Evolutionary conservation across 345 rosid species (phyloP).

Genomic region (Schrenkiella parvula): DNA sequence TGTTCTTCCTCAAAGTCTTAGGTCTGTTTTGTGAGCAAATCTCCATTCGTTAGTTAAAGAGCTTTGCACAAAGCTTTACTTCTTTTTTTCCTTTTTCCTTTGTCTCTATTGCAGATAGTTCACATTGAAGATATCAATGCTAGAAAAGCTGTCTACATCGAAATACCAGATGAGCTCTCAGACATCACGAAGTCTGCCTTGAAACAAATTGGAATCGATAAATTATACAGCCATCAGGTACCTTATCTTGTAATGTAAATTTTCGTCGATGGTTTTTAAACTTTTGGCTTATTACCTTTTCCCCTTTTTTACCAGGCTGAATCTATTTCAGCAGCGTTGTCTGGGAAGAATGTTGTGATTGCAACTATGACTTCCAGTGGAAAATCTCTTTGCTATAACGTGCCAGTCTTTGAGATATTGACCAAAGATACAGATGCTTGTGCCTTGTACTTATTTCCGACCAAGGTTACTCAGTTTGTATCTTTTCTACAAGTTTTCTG

Average conservation of each 20-base stretch:
- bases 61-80: constrained; percentile 11
- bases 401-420: constrained; percentile 82
- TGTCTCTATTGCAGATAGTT: constrained; percentile 54
- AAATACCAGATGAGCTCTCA: constrained; percentile 60
- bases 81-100: background rate
- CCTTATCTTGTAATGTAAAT: constrained; percentile 16
- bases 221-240: constrained; percentile 91
- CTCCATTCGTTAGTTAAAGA: background rate
- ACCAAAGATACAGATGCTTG: constrained; percentile 59
- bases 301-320: constrained; percentile 52
- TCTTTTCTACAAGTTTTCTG: background rate
- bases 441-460: constrained; percentile 91
- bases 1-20: background rate
- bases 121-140: constrained; percentile 67
- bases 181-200: constrained; percentile 58
- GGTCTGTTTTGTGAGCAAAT: background rate
- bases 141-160: constrained; percentile 50
- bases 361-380: constrained; percentile 99
- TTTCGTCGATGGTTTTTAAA: constrained; percentile 5
- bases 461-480: constrained; percentile 55
- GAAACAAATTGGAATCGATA: constrained; percentile 58
- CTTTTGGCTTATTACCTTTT: background rate
- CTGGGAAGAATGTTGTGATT: constrained; percentile 74
- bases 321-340: constrained; percentile 67
- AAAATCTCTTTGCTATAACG: constrained; percentile 94